Evolutionary conservation across 345 rosid species (phyloP).

Genomic region (Bretschneidera sinensis): DNA sequence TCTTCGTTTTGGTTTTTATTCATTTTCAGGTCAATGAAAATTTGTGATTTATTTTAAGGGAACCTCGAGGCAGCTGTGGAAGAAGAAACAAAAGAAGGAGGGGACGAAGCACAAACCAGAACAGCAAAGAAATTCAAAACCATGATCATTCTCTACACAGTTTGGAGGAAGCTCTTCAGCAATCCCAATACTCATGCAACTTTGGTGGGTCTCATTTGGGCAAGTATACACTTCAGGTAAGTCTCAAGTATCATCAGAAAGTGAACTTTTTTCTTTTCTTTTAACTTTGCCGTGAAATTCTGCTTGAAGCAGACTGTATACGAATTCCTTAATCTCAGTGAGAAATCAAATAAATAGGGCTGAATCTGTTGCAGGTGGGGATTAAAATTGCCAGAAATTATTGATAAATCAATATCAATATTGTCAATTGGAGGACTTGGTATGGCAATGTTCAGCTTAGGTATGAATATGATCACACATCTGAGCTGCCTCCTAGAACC

Average conservation of each 20-base stretch:
- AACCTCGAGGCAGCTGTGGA: conserved; percentile 37
- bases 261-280: neutral
- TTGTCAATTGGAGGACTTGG: conserved; percentile 86
- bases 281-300: neutral
- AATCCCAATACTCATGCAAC: conserved; percentile 90
- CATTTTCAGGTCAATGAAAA: conserved; percentile 15
- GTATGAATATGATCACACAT: conserved; percentile 24
- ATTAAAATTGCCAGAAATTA: conserved; percentile 56
- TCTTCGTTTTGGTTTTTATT: neutral
- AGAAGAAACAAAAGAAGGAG: conserved; percentile 44
- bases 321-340: too few species aligned
- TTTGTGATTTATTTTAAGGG: conserved; percentile 7
- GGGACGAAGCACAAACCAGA: conserved; percentile 31
- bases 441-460: conserved; percentile 97
- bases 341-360: neutral
- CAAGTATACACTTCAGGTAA: conserved; percentile 73
- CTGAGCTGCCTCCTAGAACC: neutral
- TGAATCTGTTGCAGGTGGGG: conserved; percentile 44
- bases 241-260: neutral
- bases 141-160: conserved; percentile 45
- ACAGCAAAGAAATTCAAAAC: conserved; percentile 37
- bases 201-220: conserved; percentile 64
- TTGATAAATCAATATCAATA: conserved; percentile 60
- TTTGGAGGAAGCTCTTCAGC: conserved; percentile 55
- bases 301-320: conserved; percentile 1